These are phyloP conservation scores for Articulospora tetracladia DNA, from an alignment of 495 filamentous ascomycete genomes.

Conservation along the genomic window DNA sequence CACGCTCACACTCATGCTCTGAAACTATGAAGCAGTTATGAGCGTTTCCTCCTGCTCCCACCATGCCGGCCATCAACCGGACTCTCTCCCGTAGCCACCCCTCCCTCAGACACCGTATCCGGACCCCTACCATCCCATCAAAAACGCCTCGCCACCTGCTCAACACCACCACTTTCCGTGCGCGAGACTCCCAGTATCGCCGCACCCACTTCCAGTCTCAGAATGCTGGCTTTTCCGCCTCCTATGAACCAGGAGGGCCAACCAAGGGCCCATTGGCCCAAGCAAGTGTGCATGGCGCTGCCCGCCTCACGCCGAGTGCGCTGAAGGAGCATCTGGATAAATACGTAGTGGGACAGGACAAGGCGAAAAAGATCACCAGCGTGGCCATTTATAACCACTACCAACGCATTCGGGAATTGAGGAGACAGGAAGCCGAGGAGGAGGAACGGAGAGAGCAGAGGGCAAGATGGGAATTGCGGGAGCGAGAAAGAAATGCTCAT, in stretches of 20 bases:
- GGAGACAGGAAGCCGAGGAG: constrained; percentile 69
- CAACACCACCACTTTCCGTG: constrained; percentile 4
- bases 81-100: constrained; percentile 5
- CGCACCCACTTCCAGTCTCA: constrained; percentile 57
- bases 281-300: constrained; percentile 58
- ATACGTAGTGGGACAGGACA: constrained; percentile 93
- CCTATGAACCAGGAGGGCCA: constrained; percentile 67
- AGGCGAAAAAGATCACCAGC: constrained; percentile 92
- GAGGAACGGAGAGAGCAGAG: constrained; percentile 34
- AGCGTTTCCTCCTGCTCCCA: constrained; percentile 5
- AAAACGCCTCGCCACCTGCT: constrained; percentile 8
- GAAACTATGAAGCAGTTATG: constrained; percentile 20
- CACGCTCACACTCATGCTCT: background rate
- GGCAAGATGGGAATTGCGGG: constrained; percentile 37
- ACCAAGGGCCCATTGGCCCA: constrained; percentile 54
- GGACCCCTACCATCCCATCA: background rate
- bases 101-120: background rate
- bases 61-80: constrained; percentile 23
- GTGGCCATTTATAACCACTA: constrained; percentile 98
- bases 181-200: constrained; percentile 45
- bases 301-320: constrained; percentile 71
- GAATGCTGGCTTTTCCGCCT: constrained; percentile 55
- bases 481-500: constrained; percentile 17
- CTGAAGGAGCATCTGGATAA: constrained; percentile 92
- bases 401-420: constrained; percentile 75